Percentiles rank a stretch among this genome's conserved stretches.
phyloP scores from a whole-genome alignment of 768 basidiomycete genomes.

The Trametes meyenii region DNA sequence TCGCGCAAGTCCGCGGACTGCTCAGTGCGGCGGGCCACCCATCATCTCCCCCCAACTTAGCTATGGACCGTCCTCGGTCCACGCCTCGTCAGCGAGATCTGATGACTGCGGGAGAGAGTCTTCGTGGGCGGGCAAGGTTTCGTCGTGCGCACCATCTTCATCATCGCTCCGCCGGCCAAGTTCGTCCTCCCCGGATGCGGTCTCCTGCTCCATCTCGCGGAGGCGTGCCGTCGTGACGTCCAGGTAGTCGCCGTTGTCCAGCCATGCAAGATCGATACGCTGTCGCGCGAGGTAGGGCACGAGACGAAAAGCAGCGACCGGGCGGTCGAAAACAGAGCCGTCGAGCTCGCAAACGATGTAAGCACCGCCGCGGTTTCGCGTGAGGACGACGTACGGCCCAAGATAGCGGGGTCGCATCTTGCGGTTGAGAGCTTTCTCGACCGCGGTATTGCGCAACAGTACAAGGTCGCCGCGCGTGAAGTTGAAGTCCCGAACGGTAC shows the following conservation, averaged over 20 bases:
- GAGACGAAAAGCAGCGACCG: slow-evolving; percentile 28
- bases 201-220: slow-evolving; percentile 9
- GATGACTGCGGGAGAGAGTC: background rate
- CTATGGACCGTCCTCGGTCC: slow-evolving; percentile 9
- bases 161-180: background rate
- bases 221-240: slow-evolving; percentile 6
- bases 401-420: slow-evolving; percentile 33
- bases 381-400: slow-evolving; percentile 33
- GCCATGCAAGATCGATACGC: background rate
- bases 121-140: background rate
- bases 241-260: background rate
- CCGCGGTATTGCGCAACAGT: slow-evolving; percentile 32
- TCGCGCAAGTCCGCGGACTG: background rate
- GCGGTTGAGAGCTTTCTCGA: slow-evolving; percentile 30
- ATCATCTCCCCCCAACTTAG: slow-evolving; percentile 7
- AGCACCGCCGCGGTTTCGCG: slow-evolving; percentile 24
- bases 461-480: slow-evolving; percentile 35
- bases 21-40: slow-evolving; percentile 1
- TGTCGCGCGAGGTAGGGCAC: slow-evolving; percentile 27
- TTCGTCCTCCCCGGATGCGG: background rate
- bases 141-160: background rate
- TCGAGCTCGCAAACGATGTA: slow-evolving; percentile 35
- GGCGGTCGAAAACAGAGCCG: slow-evolving; percentile 21
- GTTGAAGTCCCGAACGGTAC: slow-evolving; percentile 30
- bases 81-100: background rate